Evolutionary conservation across 331 rosid species (phyloP), one percentile per base, ranked within the genome.

Genomic region (Pyracantha coccinea): DNA sequence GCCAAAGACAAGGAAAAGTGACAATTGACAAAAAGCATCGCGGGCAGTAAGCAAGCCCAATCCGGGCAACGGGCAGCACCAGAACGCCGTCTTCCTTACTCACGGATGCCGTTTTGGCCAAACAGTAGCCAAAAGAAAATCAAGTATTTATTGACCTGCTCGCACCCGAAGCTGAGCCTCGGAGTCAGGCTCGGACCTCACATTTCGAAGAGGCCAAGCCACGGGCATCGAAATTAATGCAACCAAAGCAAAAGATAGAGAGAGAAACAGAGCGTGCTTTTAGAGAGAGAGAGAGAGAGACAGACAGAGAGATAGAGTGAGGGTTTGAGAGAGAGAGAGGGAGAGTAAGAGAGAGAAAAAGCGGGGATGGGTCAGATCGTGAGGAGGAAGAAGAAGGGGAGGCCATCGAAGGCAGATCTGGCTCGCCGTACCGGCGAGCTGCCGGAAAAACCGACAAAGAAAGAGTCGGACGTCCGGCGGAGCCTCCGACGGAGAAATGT

Each of bases 361-460:
- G 62, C 6, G 72, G 20, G 65, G 14, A 93, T 93, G 98, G 96
- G 91, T 81, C 97, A 93, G 92, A 87, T 91, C 97, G 98, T 89
- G 80, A 89, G 86, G 89, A 81, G 96, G 94, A 93, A 85, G 97
- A 95, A 95, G 97, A 93, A 88, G 31, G 98, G 98, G 5, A 82
- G 96, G 23, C 97, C 98, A 7, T 93, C 97, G 4, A 93, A 93
- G 87, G 93, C 96, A 79, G 97, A 85, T 91, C 98, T 91, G 69
- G 97, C 96, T 3, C 90, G 90, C 66, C 96, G 94, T 7, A 28
- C 85, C 70, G 82, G 72, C 75, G 86, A 80, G 44, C 71, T 83
- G 5, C 84, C 83, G 76, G 72, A 68, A 27, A 15, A 75, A 17
- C 6, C 68, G 25, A 4, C 75, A 7, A 4, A 64, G 38, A 7